Conservation (phyloP, 2,329 filamentous ascomycete genomes). For the Proliferodiscus dingleyae region DNA sequence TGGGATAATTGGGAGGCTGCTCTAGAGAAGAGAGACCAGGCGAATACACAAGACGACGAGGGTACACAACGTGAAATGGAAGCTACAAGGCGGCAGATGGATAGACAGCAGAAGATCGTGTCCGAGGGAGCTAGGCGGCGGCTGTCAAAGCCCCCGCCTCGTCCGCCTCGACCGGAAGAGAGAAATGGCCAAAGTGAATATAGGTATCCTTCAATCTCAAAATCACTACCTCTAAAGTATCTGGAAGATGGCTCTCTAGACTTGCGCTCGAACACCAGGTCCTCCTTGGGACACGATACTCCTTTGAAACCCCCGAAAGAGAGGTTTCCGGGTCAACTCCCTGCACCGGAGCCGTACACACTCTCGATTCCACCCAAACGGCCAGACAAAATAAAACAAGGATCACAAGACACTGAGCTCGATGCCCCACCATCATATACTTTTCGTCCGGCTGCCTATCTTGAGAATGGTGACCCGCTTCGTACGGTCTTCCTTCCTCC, state of each 20-base stretch:
- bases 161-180: conserved; percentile 19
- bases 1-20: conserved; percentile 50
- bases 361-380: conserved; percentile 14
- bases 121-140: conserved; percentile 22
- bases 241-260: conserved; percentile 9
- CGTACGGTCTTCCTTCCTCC: conserved; percentile 83
- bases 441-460: conserved; percentile 78
- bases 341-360: conserved; percentile 1
- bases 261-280: background rate
- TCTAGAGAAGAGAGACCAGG: conserved; percentile 30
- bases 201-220: conserved; percentile 53
- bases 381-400: conserved; percentile 24
- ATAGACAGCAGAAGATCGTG: conserved; percentile 25
- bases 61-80: conserved; percentile 49
- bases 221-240: conserved; percentile 45
- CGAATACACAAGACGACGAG: conserved; percentile 31
- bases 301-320: conserved; percentile 27
- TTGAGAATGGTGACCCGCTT: conserved; percentile 83
- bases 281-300: background rate
- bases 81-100: conserved; percentile 40
- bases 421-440: conserved; percentile 46
- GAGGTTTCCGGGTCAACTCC: conserved; percentile 7
- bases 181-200: conserved; percentile 35
- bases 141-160: conserved; percentile 23
- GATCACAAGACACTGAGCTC: background rate